Conservation (phyloP, 139 green algal species). For the Raphidocelis subcapitata region DNA sequence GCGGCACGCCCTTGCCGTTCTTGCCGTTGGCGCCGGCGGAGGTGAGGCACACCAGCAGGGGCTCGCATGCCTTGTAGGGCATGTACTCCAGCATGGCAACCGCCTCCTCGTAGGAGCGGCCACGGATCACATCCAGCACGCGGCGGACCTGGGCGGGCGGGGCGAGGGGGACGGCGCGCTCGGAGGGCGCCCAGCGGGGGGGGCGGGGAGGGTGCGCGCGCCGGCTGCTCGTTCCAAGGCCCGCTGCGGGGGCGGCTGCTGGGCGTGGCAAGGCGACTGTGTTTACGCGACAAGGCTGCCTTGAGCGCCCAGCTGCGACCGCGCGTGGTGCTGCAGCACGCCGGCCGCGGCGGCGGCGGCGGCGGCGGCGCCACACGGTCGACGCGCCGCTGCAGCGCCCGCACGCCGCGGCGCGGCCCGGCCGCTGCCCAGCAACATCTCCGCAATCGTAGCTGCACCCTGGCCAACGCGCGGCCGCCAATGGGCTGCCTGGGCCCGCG, state of each 20-base stretch:
- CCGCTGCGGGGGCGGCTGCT: background rate
- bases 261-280: background rate
- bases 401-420: too few species aligned
- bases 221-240: background rate
- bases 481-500: background rate
- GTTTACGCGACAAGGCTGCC: background rate
- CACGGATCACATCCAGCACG: constrained; percentile 90
- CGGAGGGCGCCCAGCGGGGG: background rate
- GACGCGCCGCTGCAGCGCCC: too few species aligned
- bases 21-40: constrained; percentile 91
- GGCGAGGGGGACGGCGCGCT: background rate
- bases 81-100: constrained; percentile 94
- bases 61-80: constrained; percentile 84
- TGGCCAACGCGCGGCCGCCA: too few species aligned
- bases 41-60: constrained; percentile 26
- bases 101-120: constrained; percentile 89
- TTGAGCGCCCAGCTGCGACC: background rate
- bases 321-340: too few species aligned
- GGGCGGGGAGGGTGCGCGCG: background rate
- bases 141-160: constrained; percentile 71
- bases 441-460: too few species aligned
- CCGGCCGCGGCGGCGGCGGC: too few species aligned
- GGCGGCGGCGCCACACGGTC: too few species aligned
- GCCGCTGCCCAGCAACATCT: too few species aligned
- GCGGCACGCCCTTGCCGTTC: constrained; percentile 89